phyloP scores from a whole-genome alignment of 2,329 filamentous ascomycete species.

The Calycina marina region DNA sequence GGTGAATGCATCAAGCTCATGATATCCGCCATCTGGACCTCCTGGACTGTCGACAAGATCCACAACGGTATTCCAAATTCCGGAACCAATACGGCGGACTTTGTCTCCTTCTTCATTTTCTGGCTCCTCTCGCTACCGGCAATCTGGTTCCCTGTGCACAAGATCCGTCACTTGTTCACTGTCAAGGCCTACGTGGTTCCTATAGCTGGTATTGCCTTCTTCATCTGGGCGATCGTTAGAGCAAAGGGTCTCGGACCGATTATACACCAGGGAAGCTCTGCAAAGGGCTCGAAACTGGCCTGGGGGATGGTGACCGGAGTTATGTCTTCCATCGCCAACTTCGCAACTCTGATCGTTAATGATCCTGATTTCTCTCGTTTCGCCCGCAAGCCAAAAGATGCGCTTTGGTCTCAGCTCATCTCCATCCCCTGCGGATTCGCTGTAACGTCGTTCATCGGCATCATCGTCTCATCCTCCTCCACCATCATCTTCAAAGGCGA shows the following conservation, averaged over 20 bases:
- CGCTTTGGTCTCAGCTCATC: constrained; percentile 66
- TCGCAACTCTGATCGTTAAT: constrained; percentile 70
- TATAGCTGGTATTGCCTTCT: constrained; percentile 67
- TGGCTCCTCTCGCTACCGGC: constrained; percentile 70
- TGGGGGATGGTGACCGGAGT: constrained; percentile 78
- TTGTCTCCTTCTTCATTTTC: constrained; percentile 75
- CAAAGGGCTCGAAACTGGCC: constrained; percentile 52
- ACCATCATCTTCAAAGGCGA: constrained; percentile 47
- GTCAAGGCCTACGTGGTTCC: constrained; percentile 80
- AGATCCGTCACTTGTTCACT: constrained; percentile 81
- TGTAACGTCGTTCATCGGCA: constrained; percentile 73
- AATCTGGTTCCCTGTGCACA: constrained; percentile 79
- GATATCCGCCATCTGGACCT: constrained; percentile 70
- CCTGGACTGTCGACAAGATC: constrained; percentile 34
- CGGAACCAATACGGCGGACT: constrained; percentile 62
- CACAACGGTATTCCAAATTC: constrained; percentile 54
- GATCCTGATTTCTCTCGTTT: constrained; percentile 80
- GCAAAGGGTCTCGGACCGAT: constrained; percentile 78
- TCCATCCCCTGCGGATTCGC: constrained; percentile 60
- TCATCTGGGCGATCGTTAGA: constrained; percentile 73
- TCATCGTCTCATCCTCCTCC: constrained; percentile 62
- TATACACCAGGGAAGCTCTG: constrained; percentile 48
- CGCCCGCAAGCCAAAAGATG: constrained; percentile 58
- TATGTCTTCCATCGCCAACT: constrained; percentile 84
- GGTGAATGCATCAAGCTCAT: constrained; percentile 76